Base-by-base conservation (phyloP, 2,329 filamentous ascomycete species). In the Passalora sequoiae region DNA sequence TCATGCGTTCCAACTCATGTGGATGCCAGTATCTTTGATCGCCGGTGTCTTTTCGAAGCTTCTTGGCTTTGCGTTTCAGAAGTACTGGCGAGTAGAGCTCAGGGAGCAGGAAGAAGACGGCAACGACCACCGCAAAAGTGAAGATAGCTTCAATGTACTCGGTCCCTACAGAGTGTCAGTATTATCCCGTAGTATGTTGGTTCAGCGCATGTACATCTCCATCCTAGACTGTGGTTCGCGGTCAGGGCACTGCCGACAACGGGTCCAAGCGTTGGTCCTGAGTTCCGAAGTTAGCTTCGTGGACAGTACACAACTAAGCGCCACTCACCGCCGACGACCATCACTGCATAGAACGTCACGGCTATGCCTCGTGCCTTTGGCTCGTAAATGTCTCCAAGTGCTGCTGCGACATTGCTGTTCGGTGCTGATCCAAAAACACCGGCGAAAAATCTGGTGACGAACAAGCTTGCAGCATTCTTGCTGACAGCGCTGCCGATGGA, bases 401-500 rank as follows among this genome's bases (percentile, higher is more conserved):
- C 66, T 4, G 69, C 71, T 8, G 61, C 57, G 16, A 70, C 68
- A 40, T 72, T 69, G 42, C 61, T 65, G 17, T 72, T 58, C 0
- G 69, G 67, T 1, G 66, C 66, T 1, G 65, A 66, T 0, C 64
- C 70, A 46, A 72, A 72, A 2, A 71, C 48, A 4, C 70, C 70
- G 8, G 52, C 65, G 45, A 74, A 69, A 56, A 71, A 73, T 2
- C 71, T 60, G 3, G 63, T 69, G 40, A 70, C 49, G 47, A 70
- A 64, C 5, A 71, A 47, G 1, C 59, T 58, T 3, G 58, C 53
- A 1, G 66, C 59, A 39, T 62, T 66, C 44, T 58, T 60, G 50
- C 63, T 68, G 7, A 55, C 62, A 2, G 69, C 72, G 1, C 67
- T 67, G 4, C 66, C 70, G 38, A 76, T 69, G 13, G 66, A 70